Evolutionary conservation across 106 monocot genomes (phyloP), one percentile per base, ranked within the genome.

Genomic region (Apostasia shenzhenica): DNA sequence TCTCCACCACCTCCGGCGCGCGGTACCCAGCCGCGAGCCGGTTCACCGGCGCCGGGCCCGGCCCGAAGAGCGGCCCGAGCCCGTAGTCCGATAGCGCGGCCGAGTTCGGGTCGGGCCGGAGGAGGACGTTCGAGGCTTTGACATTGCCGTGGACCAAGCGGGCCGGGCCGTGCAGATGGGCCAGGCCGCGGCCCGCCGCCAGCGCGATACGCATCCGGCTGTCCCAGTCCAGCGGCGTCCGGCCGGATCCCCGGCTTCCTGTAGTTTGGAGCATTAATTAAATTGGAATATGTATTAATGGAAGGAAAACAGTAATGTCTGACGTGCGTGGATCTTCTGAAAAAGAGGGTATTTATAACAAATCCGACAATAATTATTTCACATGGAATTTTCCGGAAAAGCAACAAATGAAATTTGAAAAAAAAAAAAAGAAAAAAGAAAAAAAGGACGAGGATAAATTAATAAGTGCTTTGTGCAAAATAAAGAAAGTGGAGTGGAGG

Each of bases 111-210:
- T 86, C 76, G 8, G 77, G 54, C 45, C 84, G 79, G 64, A 92
- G 84, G 67, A 92, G 92, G 57, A 92, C 79, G 77, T 94, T 94
- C 55, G 91, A 91, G 45, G 94, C 75, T 66, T 91, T 94, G 61
- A 94, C 41, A 74, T 94, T 86, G 63, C 94, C 94, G 66, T 94
- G 94, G 76, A 76, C 73, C 37, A 87, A 54, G 10, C 57, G 65
- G 39, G 78, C 74, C 0, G 59, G 12, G 26, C 54, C 39, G 70
- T 92, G 95, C 61, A 97, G 78, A 81, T 97, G 76, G 6, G 82
- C 74, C 14, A 93, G 81, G 65, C 86, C 93, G 9, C 83, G 78
- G 45, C 81, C 86, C 7, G 81, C 83, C 0, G 89, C 76, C 9
- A 86, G 58, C 11, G 93, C 93, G 3, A 89, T 74, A 4, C 83